These are phyloP conservation scores for Lumnitzera littorea DNA, from an alignment of 345 rosid genomes.

Conservation along the genomic window DNA sequence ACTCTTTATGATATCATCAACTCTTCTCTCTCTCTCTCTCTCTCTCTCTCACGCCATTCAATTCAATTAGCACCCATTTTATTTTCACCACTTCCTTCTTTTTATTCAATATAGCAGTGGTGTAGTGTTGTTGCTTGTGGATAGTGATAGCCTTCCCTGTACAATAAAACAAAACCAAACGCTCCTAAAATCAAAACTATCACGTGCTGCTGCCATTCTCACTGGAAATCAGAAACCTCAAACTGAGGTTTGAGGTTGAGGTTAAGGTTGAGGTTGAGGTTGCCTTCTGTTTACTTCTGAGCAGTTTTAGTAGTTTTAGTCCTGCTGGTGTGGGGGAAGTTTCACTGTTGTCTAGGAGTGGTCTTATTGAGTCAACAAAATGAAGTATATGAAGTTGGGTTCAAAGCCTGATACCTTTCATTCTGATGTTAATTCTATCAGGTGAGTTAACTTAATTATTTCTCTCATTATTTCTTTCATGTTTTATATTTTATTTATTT, in stretches of 20 bases:
- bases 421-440: conserved; percentile 60
- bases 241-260: no score
- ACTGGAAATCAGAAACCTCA: no score
- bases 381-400: conserved; percentile 97
- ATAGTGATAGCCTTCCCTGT: no score
- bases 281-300: not conserved
- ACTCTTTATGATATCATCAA: conserved; percentile 33
- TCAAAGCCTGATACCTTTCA: conserved; percentile 86
- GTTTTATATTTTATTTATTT: not conserved
- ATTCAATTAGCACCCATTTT: not conserved
- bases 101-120: not conserved
- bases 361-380: conserved; percentile 19
- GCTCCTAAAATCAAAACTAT: no score
- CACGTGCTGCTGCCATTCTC: no score
- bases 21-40: not conserved
- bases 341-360: not conserved
- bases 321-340: not conserved
- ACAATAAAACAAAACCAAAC: no score
- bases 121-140: no score
- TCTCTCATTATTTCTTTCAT: not conserved
- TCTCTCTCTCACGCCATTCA: conserved; percentile 8
- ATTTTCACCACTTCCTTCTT: not conserved
- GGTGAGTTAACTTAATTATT: conserved; percentile 31
- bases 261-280: no score
- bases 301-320: not conserved